Percentiles rank a stretch among this genome's conserved stretches.
These are phyloP conservation scores for Penicillium chermesinum DNA, from an alignment of 495 filamentous ascomycete species.

Conservation along the genomic window DNA sequence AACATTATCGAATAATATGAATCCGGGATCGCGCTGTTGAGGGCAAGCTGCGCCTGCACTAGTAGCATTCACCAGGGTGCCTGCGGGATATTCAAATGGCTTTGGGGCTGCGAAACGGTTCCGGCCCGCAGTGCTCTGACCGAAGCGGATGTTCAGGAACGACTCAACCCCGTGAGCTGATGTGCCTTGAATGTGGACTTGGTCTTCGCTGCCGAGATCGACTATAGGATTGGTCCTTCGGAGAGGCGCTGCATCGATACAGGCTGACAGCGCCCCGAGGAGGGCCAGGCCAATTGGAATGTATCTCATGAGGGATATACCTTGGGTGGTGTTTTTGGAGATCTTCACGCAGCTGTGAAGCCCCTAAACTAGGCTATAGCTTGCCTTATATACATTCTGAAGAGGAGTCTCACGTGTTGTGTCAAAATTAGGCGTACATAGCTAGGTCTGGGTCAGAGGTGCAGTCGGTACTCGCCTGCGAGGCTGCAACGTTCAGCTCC, in stretches of 20 bases:
- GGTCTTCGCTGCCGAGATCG: neutral
- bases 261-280: neutral
- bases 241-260: neutral
- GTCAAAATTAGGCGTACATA: no score
- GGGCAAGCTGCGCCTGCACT: conserved; percentile 12
- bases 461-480: no score
- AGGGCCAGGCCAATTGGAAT: neutral
- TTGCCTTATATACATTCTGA: no score
- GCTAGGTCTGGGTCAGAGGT: no score
- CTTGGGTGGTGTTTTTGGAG: no score
- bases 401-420: no score
- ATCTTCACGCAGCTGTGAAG: no score
- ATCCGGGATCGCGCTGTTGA: conserved; percentile 8
- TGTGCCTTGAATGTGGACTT: neutral
- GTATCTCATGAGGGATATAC: neutral
- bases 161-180: conserved; percentile 8
- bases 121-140: conserved; percentile 5
- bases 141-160: conserved; percentile 14
- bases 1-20: conserved; percentile 13
- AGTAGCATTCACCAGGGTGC: conserved; percentile 12
- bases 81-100: conserved; percentile 6
- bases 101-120: conserved; percentile 14
- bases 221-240: neutral
- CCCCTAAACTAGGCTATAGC: no score
- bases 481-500: no score